These are phyloP conservation scores for Puccinia horiana DNA, from an alignment of 1,284 basidiomycete genomes.

Conservation along the genomic window DNA sequence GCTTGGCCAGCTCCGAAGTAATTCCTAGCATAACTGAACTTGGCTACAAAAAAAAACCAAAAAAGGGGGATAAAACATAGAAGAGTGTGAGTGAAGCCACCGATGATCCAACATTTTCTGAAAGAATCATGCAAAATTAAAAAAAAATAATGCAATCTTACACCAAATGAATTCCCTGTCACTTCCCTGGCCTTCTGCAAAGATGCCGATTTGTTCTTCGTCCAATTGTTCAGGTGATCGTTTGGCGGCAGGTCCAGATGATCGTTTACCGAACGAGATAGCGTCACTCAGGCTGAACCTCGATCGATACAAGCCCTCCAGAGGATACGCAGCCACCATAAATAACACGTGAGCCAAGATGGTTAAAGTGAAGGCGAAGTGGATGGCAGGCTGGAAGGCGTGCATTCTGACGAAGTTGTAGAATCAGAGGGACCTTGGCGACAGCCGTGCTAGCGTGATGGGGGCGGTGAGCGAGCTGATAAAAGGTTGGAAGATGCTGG, in stretches of 20 bases:
- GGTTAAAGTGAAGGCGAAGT: background rate
- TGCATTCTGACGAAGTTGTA: background rate
- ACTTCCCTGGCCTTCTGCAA: background rate
- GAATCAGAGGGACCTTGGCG: background rate
- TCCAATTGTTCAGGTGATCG: conserved; percentile 3
- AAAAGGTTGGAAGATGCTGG: background rate
- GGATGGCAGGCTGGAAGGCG: background rate
- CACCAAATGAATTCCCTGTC: conserved; percentile 28
- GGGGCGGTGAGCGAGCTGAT: background rate
- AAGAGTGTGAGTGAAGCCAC: no score
- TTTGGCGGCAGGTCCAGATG: background rate
- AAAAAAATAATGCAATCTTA: background rate
- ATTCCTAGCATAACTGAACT: conserved; percentile 18
- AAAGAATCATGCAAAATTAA: no score
- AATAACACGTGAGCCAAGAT: background rate
- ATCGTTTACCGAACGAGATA: background rate
- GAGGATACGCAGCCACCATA: background rate
- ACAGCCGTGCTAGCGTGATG: background rate
- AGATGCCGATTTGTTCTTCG: background rate
- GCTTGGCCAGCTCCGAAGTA: conserved; percentile 8
- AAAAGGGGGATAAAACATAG: background rate
- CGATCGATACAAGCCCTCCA: background rate
- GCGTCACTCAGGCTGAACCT: background rate
- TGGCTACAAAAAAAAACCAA: background rate
- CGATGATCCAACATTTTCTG: background rate